A percentile compares a stretch with the other conserved stretches of the same genome.
Conservation (phyloP, 768 basidiomycete species). For the Tubosaeta sp. region DNA sequence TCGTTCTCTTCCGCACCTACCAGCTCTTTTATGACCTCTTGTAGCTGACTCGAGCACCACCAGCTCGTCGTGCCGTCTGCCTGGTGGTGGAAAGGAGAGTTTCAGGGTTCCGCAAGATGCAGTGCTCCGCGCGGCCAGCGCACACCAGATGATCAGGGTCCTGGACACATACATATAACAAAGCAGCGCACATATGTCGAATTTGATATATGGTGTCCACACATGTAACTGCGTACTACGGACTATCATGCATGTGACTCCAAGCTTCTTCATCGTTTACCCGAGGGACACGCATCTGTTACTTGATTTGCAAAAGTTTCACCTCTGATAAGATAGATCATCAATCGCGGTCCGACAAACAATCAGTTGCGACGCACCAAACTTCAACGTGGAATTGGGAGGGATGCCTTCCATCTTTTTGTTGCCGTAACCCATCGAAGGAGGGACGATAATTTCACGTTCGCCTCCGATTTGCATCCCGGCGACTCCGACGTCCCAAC, state of each 20-base stretch:
- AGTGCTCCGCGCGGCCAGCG: slow-evolving; percentile 23
- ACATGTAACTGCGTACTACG: slow-evolving; percentile 11
- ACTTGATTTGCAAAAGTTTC: slow-evolving; percentile 68
- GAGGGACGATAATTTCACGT: slow-evolving; percentile 71
- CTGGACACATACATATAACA: slow-evolving; percentile 7
- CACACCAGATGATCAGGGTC: slow-evolving; percentile 22
- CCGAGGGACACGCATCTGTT: slow-evolving; percentile 19
- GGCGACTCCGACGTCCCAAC: slow-evolving; percentile 88
- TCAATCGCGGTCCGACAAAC: slow-evolving; percentile 8
- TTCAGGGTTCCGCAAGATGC: slow-evolving; percentile 22
- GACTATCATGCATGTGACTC: slow-evolving; percentile 18
- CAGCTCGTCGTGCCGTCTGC: slow-evolving; percentile 1
- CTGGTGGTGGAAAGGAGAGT: slow-evolving; percentile 7
- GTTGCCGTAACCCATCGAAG: slow-evolving; percentile 68
- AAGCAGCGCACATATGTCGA: slow-evolving; percentile 14
- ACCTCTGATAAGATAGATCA: slow-evolving; percentile 46
- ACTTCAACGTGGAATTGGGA: slow-evolving; percentile 72
- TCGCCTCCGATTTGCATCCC: slow-evolving; percentile 94
- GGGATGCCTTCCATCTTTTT: slow-evolving; percentile 62
- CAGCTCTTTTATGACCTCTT: not conserved
- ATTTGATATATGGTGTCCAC: slow-evolving; percentile 28
- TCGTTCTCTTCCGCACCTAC: not conserved
- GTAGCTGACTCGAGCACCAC: not conserved
- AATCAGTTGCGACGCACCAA: slow-evolving; percentile 50
- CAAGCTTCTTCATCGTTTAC: slow-evolving; percentile 2